Evolutionary conservation across 345 rosid genomes (phyloP).

Genomic region (Arabis hirsuta): DNA sequence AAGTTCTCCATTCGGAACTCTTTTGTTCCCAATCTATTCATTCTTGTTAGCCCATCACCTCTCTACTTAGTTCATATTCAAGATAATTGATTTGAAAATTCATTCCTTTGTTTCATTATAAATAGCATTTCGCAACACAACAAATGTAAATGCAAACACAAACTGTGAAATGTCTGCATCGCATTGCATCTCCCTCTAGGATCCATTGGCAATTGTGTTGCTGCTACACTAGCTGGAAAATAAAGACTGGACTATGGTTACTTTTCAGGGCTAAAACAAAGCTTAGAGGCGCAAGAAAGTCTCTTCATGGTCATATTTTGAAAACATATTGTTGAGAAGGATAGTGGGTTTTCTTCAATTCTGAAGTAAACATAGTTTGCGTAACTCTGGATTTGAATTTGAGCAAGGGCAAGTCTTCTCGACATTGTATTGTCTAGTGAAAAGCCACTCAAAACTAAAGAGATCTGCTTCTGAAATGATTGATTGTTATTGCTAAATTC

Average conservation of each 20-base stretch:
- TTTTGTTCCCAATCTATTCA: background rate
- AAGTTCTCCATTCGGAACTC: background rate
- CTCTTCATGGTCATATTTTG: background rate
- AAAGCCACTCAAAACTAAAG: background rate
- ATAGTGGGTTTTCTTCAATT: background rate
- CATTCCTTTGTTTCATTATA: background rate
- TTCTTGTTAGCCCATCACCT: background rate
- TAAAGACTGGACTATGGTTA: conserved; percentile 1
- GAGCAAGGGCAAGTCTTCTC: background rate
- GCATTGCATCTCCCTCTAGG: background rate
- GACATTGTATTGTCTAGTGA: background rate
- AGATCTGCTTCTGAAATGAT: background rate
- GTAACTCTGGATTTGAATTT: too few species aligned
- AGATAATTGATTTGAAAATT: background rate
- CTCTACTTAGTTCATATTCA: background rate
- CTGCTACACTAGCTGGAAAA: background rate
- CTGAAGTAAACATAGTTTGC: background rate
- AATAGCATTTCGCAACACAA: background rate
- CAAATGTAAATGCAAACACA: background rate
- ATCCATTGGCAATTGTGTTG: background rate
- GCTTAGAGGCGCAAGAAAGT: conserved; percentile 3
- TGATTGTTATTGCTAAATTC: conserved; percentile 28
- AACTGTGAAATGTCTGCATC: background rate
- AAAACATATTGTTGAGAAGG: background rate
- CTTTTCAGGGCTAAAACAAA: conserved; percentile 7